These are phyloP conservation scores for Sugiyamaella grinbergsii DNA, from an alignment of 1,139 yeast species.

Conservation along the genomic window DNA sequence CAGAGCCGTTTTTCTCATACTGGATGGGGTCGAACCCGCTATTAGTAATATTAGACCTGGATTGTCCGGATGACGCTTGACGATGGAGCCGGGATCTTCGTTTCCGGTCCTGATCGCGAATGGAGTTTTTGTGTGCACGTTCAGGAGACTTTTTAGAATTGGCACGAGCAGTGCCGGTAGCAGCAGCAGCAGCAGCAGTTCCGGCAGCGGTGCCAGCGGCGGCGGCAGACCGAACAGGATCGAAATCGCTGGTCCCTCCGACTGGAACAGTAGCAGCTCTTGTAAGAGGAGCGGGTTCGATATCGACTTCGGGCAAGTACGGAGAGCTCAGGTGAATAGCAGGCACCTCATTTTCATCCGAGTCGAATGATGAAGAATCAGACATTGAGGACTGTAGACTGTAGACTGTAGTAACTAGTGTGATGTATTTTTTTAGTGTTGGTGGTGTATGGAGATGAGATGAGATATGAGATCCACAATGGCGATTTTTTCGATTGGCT, in stretches of 20 bases:
- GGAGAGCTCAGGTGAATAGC: constrained; percentile 22
- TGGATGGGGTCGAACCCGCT: constrained; percentile 12
- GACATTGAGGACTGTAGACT: constrained; percentile 4
- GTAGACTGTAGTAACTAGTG: too few species aligned
- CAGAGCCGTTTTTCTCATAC: constrained; percentile 17
- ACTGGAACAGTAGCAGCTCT: constrained; percentile 14
- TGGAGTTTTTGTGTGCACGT: background rate
- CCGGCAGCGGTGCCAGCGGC: constrained; percentile 14
- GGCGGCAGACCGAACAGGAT: constrained; percentile 8
- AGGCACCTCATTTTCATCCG: constrained; percentile 30
- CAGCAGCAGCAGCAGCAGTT: background rate
- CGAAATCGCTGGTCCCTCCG: background rate
- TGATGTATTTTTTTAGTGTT: background rate
- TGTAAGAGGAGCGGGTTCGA: background rate
- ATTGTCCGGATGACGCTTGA: background rate
- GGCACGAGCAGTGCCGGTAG: background rate
- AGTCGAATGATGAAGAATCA: constrained; percentile 11
- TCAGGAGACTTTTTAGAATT: constrained; percentile 6
- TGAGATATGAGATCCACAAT: background rate
- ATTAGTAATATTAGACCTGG: background rate
- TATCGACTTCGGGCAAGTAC: background rate
- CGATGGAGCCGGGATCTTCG: constrained; percentile 4
- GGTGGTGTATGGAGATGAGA: background rate
- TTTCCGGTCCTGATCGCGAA: constrained; percentile 1
- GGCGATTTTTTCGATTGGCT: background rate